These are phyloP conservation scores for Galium porrigens DNA, from an alignment of 305 asterid genomes.

Conservation along the genomic window DNA sequence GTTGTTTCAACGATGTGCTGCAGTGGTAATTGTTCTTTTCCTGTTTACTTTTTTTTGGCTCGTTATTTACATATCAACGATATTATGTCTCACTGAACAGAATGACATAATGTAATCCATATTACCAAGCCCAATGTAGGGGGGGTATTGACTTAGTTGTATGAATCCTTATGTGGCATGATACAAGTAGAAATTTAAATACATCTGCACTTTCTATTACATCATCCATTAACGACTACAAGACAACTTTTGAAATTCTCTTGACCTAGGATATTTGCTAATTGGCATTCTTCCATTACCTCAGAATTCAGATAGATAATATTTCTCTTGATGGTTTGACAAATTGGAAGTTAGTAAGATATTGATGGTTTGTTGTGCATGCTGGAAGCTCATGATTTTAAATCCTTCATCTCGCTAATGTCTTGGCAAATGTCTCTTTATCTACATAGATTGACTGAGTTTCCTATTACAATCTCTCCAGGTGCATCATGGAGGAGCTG, in stretches of 20 bases:
- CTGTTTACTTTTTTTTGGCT: not conserved
- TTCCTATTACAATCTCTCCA: constrained; percentile 16
- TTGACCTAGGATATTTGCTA: not conserved
- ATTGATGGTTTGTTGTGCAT: not conserved
- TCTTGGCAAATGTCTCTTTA: not conserved
- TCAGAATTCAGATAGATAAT: not conserved
- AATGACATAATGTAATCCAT: not conserved
- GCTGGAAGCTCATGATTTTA: not conserved
- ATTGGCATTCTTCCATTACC: not conserved
- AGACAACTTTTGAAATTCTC: not conserved
- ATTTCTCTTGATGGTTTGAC: not conserved
- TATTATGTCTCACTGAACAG: not conserved
- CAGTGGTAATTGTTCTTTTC: constrained; percentile 46
- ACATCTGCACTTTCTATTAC: not conserved
- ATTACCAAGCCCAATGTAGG: not conserved
- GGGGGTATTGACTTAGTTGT: not conserved
- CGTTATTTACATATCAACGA: not conserved
- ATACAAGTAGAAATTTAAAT: not conserved
- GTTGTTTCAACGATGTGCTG: constrained; percentile 67
- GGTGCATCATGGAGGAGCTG: constrained; percentile 99
- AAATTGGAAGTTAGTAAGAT: not conserved
- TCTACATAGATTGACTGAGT: not conserved
- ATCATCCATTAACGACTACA: not conserved
- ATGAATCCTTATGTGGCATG: not conserved
- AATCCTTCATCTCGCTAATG: not conserved